Evolutionary conservation across 441 rosid genomes (phyloP).

Genomic region (Erodium trifolium): DNA sequence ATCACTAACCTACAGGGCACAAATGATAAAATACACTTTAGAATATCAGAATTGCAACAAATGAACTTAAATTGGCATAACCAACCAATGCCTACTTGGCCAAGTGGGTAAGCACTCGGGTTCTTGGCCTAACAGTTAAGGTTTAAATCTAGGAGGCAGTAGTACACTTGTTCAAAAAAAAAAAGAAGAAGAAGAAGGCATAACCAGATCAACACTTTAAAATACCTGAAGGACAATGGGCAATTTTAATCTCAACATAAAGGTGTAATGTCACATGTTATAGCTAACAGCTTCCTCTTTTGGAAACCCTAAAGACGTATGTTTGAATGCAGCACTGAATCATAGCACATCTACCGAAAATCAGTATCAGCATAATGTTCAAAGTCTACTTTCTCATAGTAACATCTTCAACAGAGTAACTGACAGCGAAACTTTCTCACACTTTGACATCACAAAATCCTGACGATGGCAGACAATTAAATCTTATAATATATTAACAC

Average conservation of each 20-base stretch:
- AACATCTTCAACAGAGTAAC: not conserved
- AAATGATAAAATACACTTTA: not conserved
- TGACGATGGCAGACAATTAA: too few species aligned
- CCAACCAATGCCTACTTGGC: not conserved
- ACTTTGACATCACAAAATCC: too few species aligned
- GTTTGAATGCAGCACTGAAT: not conserved
- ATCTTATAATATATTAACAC: too few species aligned
- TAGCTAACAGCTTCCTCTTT: not conserved
- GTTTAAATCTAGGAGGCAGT: not conserved
- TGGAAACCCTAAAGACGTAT: not conserved
- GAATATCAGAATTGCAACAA: not conserved
- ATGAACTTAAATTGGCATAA: not conserved
- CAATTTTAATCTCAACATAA: not conserved
- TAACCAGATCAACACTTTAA: not conserved
- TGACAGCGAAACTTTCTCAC: too few species aligned
- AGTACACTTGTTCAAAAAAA: not conserved
- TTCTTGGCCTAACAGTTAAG: not conserved
- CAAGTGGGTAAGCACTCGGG: not conserved
- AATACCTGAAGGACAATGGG: not conserved
- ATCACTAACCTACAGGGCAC: slow-evolving; percentile 47
- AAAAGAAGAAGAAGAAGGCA: not conserved
- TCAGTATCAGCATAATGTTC: not conserved
- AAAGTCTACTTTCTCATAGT: not conserved
- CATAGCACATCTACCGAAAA: not conserved
- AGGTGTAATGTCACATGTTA: too few species aligned